Base-by-base conservation (phyloP, 2,329 filamentous ascomycete species). In the Penicillium sp. region DNA sequence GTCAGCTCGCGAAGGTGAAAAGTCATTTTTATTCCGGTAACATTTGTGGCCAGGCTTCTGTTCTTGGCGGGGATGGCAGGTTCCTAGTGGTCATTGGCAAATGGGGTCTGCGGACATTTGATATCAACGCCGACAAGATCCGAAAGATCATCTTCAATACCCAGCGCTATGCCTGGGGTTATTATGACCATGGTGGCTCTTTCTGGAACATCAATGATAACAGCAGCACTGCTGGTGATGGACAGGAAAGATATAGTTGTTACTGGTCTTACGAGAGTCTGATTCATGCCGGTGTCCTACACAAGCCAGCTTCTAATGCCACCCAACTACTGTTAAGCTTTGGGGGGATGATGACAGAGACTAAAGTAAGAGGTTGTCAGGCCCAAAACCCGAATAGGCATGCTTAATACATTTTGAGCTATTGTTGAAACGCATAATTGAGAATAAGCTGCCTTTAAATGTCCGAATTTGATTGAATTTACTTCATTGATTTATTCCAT, bases 61-160 rank as follows among this genome's bases (percentile, higher is more conserved):
- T 34, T 2, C 46, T 52, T 13, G 46, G 51, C 15, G 56, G 55
- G 3, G 54, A 52, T 24, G 56, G 56, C 20, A 55, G 54, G 26
- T 61, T 65, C 43, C 61, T 58, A 2, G 58, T 60, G 7, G 61
- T 58, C 30, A 51, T 62, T 12, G 62, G 60, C 7, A 55, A 65
- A 45, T 62, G 60, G 60, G 50, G 56, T 20, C 54, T 65, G 7
- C 58, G 63, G 24, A 49, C 61, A 10, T 37, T 49, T 18, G 51
- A 49, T 23, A 55, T 47, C 23, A 61, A 59, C 26, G 55, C 43
- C 26, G 53, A 56, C 32, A 54, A 52, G 9, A 43, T 56, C 13
- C 51, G 55, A 2, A 45, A 56, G 44, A 46, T 44, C 12, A 50
- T 56, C 26, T 37, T 61, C 20, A 46, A 59, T 6, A 47, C 52